phyloP scores from a whole-genome alignment of 1,284 basidiomycete species.

The Vanrija pseudolonga region DNA sequence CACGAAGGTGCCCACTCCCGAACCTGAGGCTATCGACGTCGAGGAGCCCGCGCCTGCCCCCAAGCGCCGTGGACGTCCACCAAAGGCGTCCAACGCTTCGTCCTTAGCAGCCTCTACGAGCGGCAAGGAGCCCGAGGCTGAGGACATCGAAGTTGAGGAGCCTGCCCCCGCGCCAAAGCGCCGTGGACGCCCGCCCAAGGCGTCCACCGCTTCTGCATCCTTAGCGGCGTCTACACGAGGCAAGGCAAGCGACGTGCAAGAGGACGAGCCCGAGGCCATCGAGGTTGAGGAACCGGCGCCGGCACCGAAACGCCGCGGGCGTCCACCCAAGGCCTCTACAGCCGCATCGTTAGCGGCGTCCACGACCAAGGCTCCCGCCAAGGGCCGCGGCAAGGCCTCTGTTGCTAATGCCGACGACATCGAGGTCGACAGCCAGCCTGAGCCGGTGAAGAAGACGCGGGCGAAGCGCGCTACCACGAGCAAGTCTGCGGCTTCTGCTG shows the following conservation, averaged over 20 bases:
- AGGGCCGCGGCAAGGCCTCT: no score
- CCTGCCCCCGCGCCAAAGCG: conserved; percentile 2
- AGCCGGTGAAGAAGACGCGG: no score
- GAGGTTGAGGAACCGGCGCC: not conserved
- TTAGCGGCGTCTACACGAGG: not conserved
- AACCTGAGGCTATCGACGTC: not conserved
- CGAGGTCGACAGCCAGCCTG: no score
- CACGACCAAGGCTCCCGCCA: no score
- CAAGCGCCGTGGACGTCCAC: not conserved
- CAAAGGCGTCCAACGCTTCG: not conserved
- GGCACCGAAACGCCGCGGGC: not conserved
- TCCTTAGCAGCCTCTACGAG: not conserved
- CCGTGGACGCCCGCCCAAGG: conserved; percentile 9
- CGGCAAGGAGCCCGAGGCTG: not conserved
- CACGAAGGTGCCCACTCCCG: not conserved
- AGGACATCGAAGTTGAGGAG: not conserved
- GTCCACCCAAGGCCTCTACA: not conserved
- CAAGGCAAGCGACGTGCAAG: not conserved
- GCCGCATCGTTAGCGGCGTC: not conserved
- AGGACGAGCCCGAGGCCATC: not conserved
- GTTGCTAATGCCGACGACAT: no score
- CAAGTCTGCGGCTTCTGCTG: no score
- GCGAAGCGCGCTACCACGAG: no score
- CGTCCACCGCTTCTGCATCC: not conserved
- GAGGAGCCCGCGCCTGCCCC: not conserved